Conservation (phyloP, 495 filamentous ascomycete genomes). For the Neurospora sp. region DNA sequence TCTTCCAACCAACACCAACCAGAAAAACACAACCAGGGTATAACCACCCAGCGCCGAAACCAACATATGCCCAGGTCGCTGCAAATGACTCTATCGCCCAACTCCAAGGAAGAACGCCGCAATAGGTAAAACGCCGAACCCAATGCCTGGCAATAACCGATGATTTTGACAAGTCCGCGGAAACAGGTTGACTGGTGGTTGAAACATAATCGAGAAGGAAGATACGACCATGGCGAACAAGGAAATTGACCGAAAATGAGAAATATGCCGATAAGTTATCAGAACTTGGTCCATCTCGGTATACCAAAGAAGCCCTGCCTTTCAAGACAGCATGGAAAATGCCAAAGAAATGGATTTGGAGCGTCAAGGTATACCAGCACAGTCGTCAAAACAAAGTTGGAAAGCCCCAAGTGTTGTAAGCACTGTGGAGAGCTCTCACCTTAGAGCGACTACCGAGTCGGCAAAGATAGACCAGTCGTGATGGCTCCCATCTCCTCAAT, state of each 20-base stretch:
- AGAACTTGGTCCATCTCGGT: neutral
- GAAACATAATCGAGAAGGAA: neutral
- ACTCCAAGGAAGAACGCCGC: neutral
- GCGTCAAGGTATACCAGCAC: neutral
- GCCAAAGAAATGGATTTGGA: neutral
- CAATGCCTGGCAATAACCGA: neutral
- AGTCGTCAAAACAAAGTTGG: neutral
- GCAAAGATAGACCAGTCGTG: neutral
- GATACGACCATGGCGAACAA: neutral
- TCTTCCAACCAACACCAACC: neutral
- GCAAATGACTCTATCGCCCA: neutral
- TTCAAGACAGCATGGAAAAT: neutral
- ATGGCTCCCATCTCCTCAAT: neutral
- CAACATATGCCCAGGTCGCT: neutral
- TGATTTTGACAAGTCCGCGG: neutral
- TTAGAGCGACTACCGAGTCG: neutral
- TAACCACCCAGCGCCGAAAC: neutral
- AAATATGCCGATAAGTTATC: neutral
- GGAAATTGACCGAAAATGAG: neutral
- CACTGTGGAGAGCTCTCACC: neutral
- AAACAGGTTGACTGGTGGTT: neutral
- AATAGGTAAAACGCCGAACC: neutral
- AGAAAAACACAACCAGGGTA: neutral
- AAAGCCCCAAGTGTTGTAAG: neutral
- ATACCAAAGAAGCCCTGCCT: neutral